Conservation (phyloP, 225 moss, liverwort and hornwort genomes). For the Sphagnum tenellum region DNA sequence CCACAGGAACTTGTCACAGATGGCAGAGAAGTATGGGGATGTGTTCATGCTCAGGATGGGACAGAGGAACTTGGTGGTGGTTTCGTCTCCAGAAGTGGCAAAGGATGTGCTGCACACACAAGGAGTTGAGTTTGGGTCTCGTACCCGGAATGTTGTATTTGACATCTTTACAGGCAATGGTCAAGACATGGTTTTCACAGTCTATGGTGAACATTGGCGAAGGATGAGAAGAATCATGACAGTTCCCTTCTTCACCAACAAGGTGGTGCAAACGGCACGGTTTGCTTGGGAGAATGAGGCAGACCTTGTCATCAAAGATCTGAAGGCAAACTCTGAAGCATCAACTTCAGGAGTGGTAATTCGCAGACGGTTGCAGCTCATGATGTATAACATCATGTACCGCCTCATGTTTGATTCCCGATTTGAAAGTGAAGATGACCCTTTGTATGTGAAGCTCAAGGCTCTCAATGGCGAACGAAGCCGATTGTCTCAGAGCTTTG, state of each 20-base stretch:
- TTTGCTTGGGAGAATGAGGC: slow-evolving; percentile 52
- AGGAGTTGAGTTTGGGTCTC: slow-evolving; percentile 49
- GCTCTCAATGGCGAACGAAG: slow-evolving; percentile 48
- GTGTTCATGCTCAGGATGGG: slow-evolving; percentile 46
- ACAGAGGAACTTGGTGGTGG: slow-evolving; percentile 40
- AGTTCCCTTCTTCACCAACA: slow-evolving; percentile 55
- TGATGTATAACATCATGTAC: slow-evolving; percentile 74
- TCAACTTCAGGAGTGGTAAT: slow-evolving; percentile 44
- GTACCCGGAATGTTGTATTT: slow-evolving; percentile 44
- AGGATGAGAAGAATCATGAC: slow-evolving; percentile 63
- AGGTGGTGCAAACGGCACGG: slow-evolving; percentile 38
- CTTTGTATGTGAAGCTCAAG: slow-evolving; percentile 46
- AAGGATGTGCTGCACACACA: slow-evolving; percentile 57
- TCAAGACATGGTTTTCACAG: slow-evolving; percentile 55
- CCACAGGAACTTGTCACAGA: slow-evolving; percentile 33
- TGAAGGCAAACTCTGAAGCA: slow-evolving; percentile 28
- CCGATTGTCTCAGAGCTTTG: slow-evolving; percentile 48
- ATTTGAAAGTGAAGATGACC: slow-evolving; percentile 53
- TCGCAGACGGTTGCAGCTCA: slow-evolving; percentile 46
- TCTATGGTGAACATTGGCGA: slow-evolving; percentile 58
- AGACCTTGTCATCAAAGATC: slow-evolving; percentile 25
- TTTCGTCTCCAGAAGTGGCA: slow-evolving; percentile 45
- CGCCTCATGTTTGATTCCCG: slow-evolving; percentile 50
- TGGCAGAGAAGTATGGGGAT: slow-evolving; percentile 48
- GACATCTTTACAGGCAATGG: slow-evolving; percentile 55